Evolutionary conservation across 371 early-diverging fungal species (phyloP).

Genomic region (Haplosporangium sp.): DNA sequence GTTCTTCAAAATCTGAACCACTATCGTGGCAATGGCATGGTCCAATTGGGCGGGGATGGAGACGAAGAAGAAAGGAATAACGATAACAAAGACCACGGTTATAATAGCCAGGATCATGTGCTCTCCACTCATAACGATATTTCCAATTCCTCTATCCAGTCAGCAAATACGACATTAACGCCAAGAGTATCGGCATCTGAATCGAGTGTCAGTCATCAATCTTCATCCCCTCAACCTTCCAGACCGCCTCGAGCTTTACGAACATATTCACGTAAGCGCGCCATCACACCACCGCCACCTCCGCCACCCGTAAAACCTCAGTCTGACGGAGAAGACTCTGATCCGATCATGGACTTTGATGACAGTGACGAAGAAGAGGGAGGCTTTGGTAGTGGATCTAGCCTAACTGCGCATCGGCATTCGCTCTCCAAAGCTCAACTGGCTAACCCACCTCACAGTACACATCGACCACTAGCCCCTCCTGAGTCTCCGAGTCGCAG

Average conservation of each 20-base stretch:
- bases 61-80: neutral
- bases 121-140: no score
- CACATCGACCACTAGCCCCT: neutral
- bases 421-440: neutral
- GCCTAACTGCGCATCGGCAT: neutral
- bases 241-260: neutral
- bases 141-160: neutral
- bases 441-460: neutral
- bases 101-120: neutral
- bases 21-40: neutral
- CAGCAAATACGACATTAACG: neutral
- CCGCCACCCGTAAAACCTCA: neutral
- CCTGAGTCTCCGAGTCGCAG: conserved; percentile 7
- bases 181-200: neutral
- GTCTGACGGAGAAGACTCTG: conserved; percentile 9
- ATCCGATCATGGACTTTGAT: conserved; percentile 37
- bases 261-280: neutral
- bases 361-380: conserved; percentile 9
- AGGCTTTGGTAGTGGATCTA: neutral
- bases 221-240: neutral
- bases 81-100: neutral
- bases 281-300: neutral
- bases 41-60: neutral
- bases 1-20: conserved; percentile 14
- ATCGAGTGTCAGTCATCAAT: neutral